Conservation (phyloP, 345 rosid species). For the Mallotus nudiflorus region DNA sequence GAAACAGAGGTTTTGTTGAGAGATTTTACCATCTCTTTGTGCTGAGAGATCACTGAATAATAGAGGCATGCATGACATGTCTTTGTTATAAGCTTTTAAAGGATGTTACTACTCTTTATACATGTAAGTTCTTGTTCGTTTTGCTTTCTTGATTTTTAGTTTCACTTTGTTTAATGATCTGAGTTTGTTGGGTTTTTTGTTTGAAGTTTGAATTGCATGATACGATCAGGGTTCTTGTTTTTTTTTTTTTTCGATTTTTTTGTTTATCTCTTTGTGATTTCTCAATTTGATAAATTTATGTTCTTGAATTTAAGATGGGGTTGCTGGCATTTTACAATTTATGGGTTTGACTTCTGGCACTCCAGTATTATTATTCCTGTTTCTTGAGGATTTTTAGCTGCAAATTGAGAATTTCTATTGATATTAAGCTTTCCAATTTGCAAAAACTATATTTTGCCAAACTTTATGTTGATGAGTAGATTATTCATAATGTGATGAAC, state of each 20-base stretch:
- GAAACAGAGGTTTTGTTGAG: too few species aligned
- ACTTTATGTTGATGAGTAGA: slow-evolving; percentile 17
- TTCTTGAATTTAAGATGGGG: slow-evolving; percentile 4
- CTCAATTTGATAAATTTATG: slow-evolving; percentile 3
- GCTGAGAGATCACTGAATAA: too few species aligned
- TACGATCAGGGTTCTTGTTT: slow-evolving; percentile 18
- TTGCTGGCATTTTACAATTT: slow-evolving; percentile 6
- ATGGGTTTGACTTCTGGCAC: neutral
- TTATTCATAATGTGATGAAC: slow-evolving; percentile 12
- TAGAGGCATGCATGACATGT: slow-evolving; percentile 76
- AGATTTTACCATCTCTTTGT: too few species aligned
- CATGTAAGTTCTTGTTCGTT: slow-evolving; percentile 44
- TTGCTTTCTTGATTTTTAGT: neutral
- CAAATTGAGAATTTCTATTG: slow-evolving; percentile 16
- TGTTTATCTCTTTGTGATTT: neutral
- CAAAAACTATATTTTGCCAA: slow-evolving; percentile 28
- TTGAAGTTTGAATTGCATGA: slow-evolving; percentile 12
- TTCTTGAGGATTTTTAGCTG: slow-evolving; percentile 34
- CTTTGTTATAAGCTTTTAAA: slow-evolving; percentile 58
- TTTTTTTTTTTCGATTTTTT: slow-evolving; percentile 24
- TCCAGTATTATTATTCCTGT: neutral
- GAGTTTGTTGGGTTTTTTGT: slow-evolving; percentile 14
- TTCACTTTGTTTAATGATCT: slow-evolving; percentile 7
- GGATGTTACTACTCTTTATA: slow-evolving; percentile 79
- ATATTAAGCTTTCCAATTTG: slow-evolving; percentile 25